Evolutionary conservation across 2,329 filamentous ascomycete genomes (phyloP).

Genomic region (Pyrenochaeta sp.): DNA sequence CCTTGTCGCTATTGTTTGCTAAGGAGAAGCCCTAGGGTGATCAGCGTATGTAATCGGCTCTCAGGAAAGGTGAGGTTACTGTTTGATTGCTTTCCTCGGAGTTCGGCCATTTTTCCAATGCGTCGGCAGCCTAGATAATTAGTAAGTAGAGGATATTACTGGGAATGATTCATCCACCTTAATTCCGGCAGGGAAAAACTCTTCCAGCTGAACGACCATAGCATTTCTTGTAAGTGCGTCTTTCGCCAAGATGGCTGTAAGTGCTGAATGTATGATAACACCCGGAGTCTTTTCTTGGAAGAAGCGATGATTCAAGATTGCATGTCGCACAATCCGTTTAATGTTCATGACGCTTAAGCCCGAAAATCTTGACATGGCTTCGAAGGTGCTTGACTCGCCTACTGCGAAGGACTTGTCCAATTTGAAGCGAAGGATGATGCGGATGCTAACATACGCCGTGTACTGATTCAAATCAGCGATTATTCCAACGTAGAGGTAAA

Average conservation of each 20-base stretch:
- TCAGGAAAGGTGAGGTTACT: neutral
- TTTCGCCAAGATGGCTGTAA: slow-evolving; percentile 11
- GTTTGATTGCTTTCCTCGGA: slow-evolving; percentile 18
- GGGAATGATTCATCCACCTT: slow-evolving; percentile 9
- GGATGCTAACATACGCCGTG: slow-evolving; percentile 7
- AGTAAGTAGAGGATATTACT: neutral
- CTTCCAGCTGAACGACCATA: slow-evolving; percentile 13
- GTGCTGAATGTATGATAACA: slow-evolving; percentile 16
- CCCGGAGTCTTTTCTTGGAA: slow-evolving; percentile 14
- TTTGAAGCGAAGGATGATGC: slow-evolving; percentile 19
- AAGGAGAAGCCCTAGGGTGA: slow-evolving; percentile 12
- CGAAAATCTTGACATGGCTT: slow-evolving; percentile 15
- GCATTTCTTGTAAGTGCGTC: slow-evolving; percentile 11
- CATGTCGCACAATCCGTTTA: slow-evolving; percentile 15
- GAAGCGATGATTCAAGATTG: slow-evolving; percentile 17
- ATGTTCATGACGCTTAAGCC: slow-evolving; percentile 13
- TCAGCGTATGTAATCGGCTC: neutral
- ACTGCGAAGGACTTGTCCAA: slow-evolving; percentile 17
- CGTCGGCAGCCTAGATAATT: slow-evolving; percentile 13
- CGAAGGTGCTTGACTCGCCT: slow-evolving; percentile 13
- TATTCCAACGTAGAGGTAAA: slow-evolving; percentile 3
- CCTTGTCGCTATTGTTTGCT: slow-evolving; percentile 11
- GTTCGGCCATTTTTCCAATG: slow-evolving; percentile 20
- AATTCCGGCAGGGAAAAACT: slow-evolving; percentile 17
- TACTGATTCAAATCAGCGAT: slow-evolving; percentile 7